phyloP scores from a whole-genome alignment of 1,284 basidiomycete genomes.

The Puccinia novopanici region DNA sequence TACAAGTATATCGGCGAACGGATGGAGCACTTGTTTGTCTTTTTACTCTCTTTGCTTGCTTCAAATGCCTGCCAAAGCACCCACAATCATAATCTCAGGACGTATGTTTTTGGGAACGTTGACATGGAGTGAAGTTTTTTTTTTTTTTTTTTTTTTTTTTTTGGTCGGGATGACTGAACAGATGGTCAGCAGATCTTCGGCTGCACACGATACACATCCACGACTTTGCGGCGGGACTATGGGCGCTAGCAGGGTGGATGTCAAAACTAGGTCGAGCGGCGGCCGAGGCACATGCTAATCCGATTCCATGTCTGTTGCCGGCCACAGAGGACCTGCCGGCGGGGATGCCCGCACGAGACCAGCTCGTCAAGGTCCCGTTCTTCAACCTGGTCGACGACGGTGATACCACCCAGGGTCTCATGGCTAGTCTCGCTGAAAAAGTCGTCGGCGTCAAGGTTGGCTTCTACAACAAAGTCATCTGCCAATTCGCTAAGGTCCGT shows the following conservation, averaged over 20 bases:
- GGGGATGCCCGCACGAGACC: constrained; percentile 52
- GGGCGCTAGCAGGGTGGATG: constrained; percentile 50
- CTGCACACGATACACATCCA: constrained; percentile 48
- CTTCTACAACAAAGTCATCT: constrained; percentile 56
- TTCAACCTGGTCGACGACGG: constrained; percentile 69
- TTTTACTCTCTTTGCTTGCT: neutral
- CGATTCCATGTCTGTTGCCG: constrained; percentile 43
- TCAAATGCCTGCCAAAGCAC: neutral
- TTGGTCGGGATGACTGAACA: neutral
- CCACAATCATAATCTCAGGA: neutral
- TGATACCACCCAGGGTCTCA: constrained; percentile 72
- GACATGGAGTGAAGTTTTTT: constrained; percentile 22
- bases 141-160: too few species aligned
- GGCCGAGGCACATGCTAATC: constrained; percentile 16
- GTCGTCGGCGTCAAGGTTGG: constrained; percentile 72
- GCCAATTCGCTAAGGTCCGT: constrained; percentile 68
- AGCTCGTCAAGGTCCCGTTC: constrained; percentile 50
- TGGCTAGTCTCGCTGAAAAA: constrained; percentile 72
- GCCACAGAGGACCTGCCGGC: constrained; percentile 50
- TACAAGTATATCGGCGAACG: constrained; percentile 53
- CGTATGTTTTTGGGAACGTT: constrained; percentile 30
- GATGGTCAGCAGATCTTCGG: constrained; percentile 48
- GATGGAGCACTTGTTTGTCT: constrained; percentile 53
- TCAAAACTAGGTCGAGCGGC: constrained; percentile 24
- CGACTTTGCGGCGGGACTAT: constrained; percentile 47